Conservation (phyloP, 2,329 filamentous ascomycete species). For the Venturia effusa region DNA sequence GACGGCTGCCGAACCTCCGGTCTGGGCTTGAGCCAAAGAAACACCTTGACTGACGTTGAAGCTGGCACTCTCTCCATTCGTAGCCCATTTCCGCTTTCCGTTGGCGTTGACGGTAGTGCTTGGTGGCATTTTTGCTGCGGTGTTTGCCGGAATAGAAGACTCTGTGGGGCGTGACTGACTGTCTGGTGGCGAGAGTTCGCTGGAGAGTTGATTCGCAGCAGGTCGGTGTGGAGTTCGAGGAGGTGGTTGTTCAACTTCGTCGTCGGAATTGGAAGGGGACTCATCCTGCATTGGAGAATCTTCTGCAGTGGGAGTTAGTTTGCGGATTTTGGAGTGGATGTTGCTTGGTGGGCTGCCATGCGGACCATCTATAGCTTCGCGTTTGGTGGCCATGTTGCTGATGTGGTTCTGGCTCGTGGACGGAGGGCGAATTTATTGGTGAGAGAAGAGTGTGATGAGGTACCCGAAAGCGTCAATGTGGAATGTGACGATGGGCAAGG, state of each 20-base stretch:
- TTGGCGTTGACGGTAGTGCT: slow-evolving; percentile 65
- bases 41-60: slow-evolving; percentile 64
- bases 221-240: background rate
- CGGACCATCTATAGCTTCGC: slow-evolving; percentile 1
- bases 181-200: slow-evolving; percentile 44
- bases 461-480: too few relatives aligned
- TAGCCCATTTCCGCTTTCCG: slow-evolving; percentile 58
- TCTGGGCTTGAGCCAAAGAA: slow-evolving; percentile 77
- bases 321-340: background rate
- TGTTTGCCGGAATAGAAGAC: slow-evolving; percentile 59
- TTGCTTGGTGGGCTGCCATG: slow-evolving; percentile 7
- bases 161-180: slow-evolving; percentile 58
- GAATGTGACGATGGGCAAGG: background rate
- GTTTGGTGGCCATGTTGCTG: background rate
- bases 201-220: slow-evolving; percentile 23
- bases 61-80: slow-evolving; percentile 36
- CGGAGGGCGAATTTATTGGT: background rate
- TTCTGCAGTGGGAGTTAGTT: background rate
- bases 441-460: background rate
- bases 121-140: slow-evolving; percentile 51
- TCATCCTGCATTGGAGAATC: slow-evolving; percentile 8
- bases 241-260: background rate
- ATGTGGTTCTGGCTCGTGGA: background rate
- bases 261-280: slow-evolving; percentile 2
- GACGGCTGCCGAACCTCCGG: slow-evolving; percentile 40